Evolutionary conservation across 2,329 filamentous ascomycete genomes (phyloP).

Genomic region (Teratosphaeria zuluensis): DNA sequence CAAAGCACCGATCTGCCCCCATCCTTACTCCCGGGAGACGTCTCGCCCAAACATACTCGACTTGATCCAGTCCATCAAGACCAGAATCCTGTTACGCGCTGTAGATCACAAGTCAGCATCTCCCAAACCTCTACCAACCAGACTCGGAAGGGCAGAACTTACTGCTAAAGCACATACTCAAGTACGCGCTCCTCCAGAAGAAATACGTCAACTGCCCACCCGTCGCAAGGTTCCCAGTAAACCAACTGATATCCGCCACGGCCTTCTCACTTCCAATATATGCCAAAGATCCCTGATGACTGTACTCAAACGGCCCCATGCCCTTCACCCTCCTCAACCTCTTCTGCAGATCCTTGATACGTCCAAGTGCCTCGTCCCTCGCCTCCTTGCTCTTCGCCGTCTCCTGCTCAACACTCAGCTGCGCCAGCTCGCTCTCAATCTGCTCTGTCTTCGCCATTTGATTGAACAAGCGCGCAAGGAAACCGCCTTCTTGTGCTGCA

Average conservation of each 20-base stretch:
- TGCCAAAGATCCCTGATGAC: slow-evolving; percentile 89
- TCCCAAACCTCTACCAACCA: not conserved
- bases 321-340: slow-evolving; percentile 83
- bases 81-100: slow-evolving; percentile 91
- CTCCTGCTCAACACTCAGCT: slow-evolving; percentile 52
- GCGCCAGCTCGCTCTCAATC: slow-evolving; percentile 65
- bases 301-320: slow-evolving; percentile 96
- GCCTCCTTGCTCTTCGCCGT: slow-evolving; percentile 56
- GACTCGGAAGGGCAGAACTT: slow-evolving; percentile 33
- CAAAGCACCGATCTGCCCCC: not conserved
- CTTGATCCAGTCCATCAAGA: slow-evolving; percentile 92
- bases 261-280: slow-evolving; percentile 98
- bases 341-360: slow-evolving; percentile 82
- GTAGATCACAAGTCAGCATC: slow-evolving; percentile 11
- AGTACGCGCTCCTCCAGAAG: slow-evolving; percentile 95
- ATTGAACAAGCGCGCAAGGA: slow-evolving; percentile 94
- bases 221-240: slow-evolving; percentile 90
- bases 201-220: slow-evolving; percentile 86
- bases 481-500: slow-evolving; percentile 86
- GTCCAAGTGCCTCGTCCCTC: slow-evolving; percentile 50
- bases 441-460: slow-evolving; percentile 92
- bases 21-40: slow-evolving; percentile 63
- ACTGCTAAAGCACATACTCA: slow-evolving; percentile 99
- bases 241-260: slow-evolving; percentile 93
- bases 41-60: slow-evolving; percentile 94